Evolutionary conservation across 257 asterid species (phyloP).

Genomic region (Fraxinus anomala): DNA sequence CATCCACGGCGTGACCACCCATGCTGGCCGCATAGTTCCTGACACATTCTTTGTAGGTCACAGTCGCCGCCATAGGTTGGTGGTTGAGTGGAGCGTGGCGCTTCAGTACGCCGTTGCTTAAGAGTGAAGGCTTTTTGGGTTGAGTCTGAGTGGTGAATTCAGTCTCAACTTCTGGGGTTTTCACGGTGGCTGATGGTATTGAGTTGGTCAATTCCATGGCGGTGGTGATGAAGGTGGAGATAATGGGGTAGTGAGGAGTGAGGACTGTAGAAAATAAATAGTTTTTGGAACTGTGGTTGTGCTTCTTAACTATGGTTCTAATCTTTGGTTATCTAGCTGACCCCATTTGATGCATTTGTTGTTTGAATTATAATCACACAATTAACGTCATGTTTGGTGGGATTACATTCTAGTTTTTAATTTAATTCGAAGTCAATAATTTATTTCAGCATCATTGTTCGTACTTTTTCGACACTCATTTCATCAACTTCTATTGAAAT

Average conservation of each 20-base stretch:
- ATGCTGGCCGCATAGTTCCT: slow-evolving; percentile 57
- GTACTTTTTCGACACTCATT: too few relatives aligned
- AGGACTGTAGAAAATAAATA: slow-evolving; percentile 27
- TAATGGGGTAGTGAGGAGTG: slow-evolving; percentile 15
- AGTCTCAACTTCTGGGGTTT: slow-evolving; percentile 42
- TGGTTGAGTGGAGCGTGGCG: slow-evolving; percentile 50
- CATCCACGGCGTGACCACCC: slow-evolving; percentile 61
- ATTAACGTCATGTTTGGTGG: too few relatives aligned
- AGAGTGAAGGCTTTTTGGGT: slow-evolving; percentile 22
- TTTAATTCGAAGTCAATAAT: too few relatives aligned
- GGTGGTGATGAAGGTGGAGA: slow-evolving; percentile 30
- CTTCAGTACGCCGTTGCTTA: slow-evolving; percentile 48
- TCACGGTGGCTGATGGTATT: slow-evolving; percentile 27
- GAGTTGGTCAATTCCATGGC: slow-evolving; percentile 42
- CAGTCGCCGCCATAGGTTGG: slow-evolving; percentile 34
- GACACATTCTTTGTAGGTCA: slow-evolving; percentile 47
- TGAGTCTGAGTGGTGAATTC: slow-evolving; percentile 40
- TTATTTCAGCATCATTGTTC: too few relatives aligned
- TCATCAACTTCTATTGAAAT: too few relatives aligned
- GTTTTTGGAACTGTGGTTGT: slow-evolving; percentile 37
- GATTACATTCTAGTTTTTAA: too few relatives aligned
- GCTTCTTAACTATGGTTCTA: slow-evolving; percentile 24
- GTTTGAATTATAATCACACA: background rate
- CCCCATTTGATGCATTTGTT: slow-evolving; percentile 18
- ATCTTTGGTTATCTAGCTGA: slow-evolving; percentile 28